Evolutionary conservation across 176 grass and related monocot species (phyloP), one percentile per base, ranked within the genome.

Genomic region (Eleusine indica): DNA sequence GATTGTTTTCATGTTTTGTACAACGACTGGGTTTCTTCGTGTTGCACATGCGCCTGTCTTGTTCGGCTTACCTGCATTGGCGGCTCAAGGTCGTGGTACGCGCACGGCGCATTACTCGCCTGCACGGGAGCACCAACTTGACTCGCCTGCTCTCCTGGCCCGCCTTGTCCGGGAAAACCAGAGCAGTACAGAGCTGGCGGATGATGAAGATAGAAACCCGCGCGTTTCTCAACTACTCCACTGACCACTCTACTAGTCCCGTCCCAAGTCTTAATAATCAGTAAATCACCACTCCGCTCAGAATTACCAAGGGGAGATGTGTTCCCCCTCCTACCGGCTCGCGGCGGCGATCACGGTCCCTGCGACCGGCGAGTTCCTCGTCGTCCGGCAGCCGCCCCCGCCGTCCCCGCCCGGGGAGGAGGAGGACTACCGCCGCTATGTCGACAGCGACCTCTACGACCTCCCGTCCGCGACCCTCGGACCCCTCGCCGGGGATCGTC

Each of bases 401-500:
- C 87, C 91, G 4, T 70, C 70, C 53, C 80, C 87, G 3, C 64
- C 63, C 28, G 69, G 58, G 65, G 83, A 79, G 66, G 93, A 91
- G 15, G 93, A 92, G 78, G 93, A 98, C 29, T 99, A 94, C 91
- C 8, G 66, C 22, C 77, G 56, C 9, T 89, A 81, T 65, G 82
- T 90, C 63, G 96, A 99, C 80, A 94, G 93, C 79, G 91, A 94
- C 25, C 91, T 99, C 80, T 99, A 87, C 85, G 93, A 96, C 96
- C 89, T 99, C 69, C 96, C 96, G 51, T 94, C 83, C 35, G 85
- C 83, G 16, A 74, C 87, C 1, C 87, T 99, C 29, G 60, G 66
- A 22, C 89, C 39, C 9, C 83, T 92, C 12, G 53, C 28, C 19
- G 85, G 68, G 7, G 84, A 85, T 9, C 22, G 7, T 35, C 79